These are phyloP conservation scores for Ambrosia hybrid DNA, from an alignment of 140 eudicot species.

Conservation along the genomic window DNA sequence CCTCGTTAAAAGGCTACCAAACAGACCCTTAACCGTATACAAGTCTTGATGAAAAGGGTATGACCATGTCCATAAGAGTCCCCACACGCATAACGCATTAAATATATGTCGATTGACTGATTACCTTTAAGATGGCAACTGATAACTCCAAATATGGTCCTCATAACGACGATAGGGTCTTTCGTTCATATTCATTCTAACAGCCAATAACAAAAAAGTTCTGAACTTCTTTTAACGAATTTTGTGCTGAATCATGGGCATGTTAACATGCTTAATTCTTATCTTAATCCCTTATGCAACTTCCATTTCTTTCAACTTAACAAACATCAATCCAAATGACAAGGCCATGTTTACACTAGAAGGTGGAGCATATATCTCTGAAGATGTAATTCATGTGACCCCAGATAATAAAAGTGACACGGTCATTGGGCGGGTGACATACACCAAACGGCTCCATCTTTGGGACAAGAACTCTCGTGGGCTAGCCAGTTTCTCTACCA, in stretches of 20 bases:
- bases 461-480: constrained; percentile 14
- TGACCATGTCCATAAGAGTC: neutral
- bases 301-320: constrained; percentile 10
- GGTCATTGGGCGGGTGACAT: constrained; percentile 7
- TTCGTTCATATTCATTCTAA: neutral
- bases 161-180: neutral
- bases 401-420: neutral
- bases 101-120: neutral
- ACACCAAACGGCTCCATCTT: constrained; percentile 8
- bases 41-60: no score
- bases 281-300: constrained; percentile 2
- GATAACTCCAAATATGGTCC: constrained; percentile 2
- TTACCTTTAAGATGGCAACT: neutral
- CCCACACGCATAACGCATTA: neutral
- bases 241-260: constrained; percentile 13
- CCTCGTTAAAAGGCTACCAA: no score
- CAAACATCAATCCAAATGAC: neutral
- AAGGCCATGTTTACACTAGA: neutral
- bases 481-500: constrained; percentile 20
- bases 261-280: constrained; percentile 9
- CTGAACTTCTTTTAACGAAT: neutral
- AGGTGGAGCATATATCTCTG: neutral
- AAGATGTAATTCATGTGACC: constrained; percentile 18
- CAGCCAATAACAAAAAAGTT: neutral
- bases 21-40: no score